Base-by-base conservation (phyloP, 805 yeast species). In the Danielia oregonensis region DNA sequence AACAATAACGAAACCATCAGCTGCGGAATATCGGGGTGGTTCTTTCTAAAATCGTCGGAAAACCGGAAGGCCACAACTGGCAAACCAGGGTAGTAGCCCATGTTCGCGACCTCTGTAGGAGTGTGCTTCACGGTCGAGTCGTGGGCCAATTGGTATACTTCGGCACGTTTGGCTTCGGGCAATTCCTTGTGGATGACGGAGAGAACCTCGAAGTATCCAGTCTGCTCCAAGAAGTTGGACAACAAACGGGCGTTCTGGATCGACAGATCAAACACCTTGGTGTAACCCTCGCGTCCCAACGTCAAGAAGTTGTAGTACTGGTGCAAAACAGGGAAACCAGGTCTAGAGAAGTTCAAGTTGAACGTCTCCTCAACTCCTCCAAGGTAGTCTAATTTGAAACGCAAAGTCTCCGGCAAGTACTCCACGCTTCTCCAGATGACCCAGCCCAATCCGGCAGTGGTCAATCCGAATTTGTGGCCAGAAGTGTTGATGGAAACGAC, bases 381-480 rank as follows among this genome's bases (percentile, higher is more conserved):
- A 26, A 88, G 69, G 59, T 88, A 88, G 55, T 80, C 79, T 52
- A 88, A 70, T 45, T 83, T 80, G 63, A 88, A 88, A 49, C 82
- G 74, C 43, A 88, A 69, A 42, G 76, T 78, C 38, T 78, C 70
- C 16, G 96, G 93, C 43, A 88, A 68, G 52, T 70, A 72, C 26
- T 63, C 47, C 27, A 69, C 66, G 54, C 79, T 78, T 55, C 80
- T 78, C 87, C 95, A 89, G 35, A 88, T 62, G 42, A 88, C 78
- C 96, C 96, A 88, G 35, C 97, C 97, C 33, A 86, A 71, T 27
- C 97, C 97, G 8, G 91, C 95, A 17, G 94, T 78, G 19, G 89
- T 83, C 32, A 88, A 68, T 23, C 97, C 97, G 61, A 85, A 88
- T 63, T 88, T 88, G 65, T 88, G 97, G 39, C 96, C 96, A 1